Percentiles rank a stretch among this genome's conserved stretches.
Conservation (phyloP, 495 filamentous ascomycete species). For the Xylaria longipes region DNA sequence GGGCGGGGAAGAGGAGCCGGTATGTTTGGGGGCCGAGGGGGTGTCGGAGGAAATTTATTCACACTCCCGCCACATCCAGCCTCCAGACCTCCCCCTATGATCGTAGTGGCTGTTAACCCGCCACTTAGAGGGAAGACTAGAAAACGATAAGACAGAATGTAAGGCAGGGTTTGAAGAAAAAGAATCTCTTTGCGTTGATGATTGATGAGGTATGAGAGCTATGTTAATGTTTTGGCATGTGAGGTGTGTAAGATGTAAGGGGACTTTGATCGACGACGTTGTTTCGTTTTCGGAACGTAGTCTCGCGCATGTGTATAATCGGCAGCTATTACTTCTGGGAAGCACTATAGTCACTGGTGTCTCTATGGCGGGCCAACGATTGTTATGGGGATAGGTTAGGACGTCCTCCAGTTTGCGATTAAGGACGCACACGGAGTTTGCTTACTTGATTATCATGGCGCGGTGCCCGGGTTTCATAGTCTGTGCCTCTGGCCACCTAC, state of each 20-base stretch:
- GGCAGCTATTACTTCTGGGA: not conserved
- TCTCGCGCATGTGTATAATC: not conserved
- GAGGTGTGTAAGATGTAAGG: not conserved
- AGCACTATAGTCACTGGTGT: not conserved
- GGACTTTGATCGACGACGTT: not conserved
- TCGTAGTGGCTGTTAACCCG: not conserved
- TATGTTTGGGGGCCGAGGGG: constrained; percentile 9
- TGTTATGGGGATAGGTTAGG: not conserved
- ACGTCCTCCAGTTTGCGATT: not conserved
- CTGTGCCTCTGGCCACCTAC: not conserved
- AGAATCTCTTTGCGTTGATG: not conserved
- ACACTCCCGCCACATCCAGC: not conserved
- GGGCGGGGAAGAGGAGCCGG: constrained; percentile 14
- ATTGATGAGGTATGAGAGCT: not conserved
- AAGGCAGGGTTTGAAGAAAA: not conserved
- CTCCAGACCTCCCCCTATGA: constrained; percentile 4
- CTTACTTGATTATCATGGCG: not conserved
- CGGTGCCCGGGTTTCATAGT: not conserved
- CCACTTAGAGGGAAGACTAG: constrained; percentile 14
- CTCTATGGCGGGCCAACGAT: not conserved
- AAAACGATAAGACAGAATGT: constrained; percentile 2
- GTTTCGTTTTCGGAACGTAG: not conserved
- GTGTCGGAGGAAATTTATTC: constrained; percentile 25
- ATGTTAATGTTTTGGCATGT: not conserved
- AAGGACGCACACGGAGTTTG: not conserved